These are phyloP conservation scores for Chlorella variabilis DNA, from an alignment of 163 green algal species.

Conservation along the genomic window DNA sequence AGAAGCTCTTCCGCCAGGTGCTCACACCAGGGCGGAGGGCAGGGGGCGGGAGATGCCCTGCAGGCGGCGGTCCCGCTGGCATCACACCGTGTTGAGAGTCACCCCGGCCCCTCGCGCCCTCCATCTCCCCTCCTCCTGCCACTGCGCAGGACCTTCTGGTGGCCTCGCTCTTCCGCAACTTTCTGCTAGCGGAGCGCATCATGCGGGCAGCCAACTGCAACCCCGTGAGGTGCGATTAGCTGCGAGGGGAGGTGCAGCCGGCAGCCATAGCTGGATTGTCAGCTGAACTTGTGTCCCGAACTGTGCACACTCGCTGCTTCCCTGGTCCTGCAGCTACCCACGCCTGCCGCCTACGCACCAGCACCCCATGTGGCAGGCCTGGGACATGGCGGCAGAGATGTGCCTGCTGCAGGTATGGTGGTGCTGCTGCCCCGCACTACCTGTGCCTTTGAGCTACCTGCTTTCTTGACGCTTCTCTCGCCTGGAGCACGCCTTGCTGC, in stretches of 20 bases:
- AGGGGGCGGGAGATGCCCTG: background rate
- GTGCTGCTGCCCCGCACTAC: background rate
- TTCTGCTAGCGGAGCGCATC: constrained; percentile 97
- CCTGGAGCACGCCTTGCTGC: too few relatives aligned
- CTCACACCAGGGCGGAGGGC: background rate
- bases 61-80: background rate
- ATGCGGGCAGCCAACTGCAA: constrained; percentile 89
- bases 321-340: constrained; percentile 66
- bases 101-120: too few relatives aligned
- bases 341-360: constrained; percentile 94
- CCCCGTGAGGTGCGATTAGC: constrained; percentile 78
- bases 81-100: too few relatives aligned
- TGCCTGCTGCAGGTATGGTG: constrained; percentile 88
- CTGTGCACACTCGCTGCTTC: too few relatives aligned
- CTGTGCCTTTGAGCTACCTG: too few relatives aligned
- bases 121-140: background rate
- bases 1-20: constrained; percentile 94
- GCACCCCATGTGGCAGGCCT: constrained; percentile 97
- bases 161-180: constrained; percentile 98
- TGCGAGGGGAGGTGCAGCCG: too few relatives aligned
- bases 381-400: constrained; percentile 97
- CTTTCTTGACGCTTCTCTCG: too few relatives aligned
- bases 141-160: constrained; percentile 92
- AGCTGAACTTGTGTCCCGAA: too few relatives aligned
- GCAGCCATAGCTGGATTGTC: too few relatives aligned